phyloP scores from a whole-genome alignment of 768 basidiomycete genomes.

The Tylopilus intermedius region DNA sequence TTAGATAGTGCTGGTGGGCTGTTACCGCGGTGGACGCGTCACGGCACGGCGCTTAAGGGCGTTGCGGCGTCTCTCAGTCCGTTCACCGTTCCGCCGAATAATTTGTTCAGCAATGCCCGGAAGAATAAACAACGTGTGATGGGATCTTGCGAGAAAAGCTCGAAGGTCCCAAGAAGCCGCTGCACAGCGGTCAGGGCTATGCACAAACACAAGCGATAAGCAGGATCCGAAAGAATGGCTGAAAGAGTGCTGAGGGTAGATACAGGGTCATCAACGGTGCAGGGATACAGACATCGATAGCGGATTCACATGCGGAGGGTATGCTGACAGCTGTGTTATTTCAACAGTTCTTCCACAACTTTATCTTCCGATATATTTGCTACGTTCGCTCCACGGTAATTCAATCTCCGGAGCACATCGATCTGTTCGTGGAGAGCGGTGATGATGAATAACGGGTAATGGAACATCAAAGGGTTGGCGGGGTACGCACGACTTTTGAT shows the following conservation, averaged over 20 bases:
- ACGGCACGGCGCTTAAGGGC: background rate
- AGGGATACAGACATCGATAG: slow-evolving; percentile 23
- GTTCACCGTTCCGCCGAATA: background rate
- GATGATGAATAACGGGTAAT: background rate
- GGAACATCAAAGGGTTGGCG: no score
- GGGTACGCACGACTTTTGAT: slow-evolving; percentile 72
- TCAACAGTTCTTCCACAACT: slow-evolving; percentile 82
- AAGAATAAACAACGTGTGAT: slow-evolving; percentile 3
- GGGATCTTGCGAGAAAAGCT: slow-evolving; percentile 5
- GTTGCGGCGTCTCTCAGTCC: background rate
- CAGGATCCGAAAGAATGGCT: slow-evolving; percentile 14
- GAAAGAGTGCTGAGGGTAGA: slow-evolving; percentile 17
- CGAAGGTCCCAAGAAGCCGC: slow-evolving; percentile 2
- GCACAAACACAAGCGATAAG: slow-evolving; percentile 11
- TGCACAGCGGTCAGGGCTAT: slow-evolving; percentile 3
- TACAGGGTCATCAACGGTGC: slow-evolving; percentile 24
- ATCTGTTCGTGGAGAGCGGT: slow-evolving; percentile 44
- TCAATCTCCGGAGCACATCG: slow-evolving; percentile 80
- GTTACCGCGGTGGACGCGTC: background rate
- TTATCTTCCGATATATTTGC: slow-evolving; percentile 77
- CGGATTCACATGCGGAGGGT: slow-evolving; percentile 21
- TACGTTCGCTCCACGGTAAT: slow-evolving; percentile 82
- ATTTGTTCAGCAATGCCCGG: slow-evolving; percentile 5
- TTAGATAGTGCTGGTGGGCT: background rate
- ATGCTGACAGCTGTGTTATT: slow-evolving; percentile 35